Percentiles rank a stretch among this genome's conserved stretches.
Evolutionary conservation across 148 eudicot species (phyloP).

Genomic region (Camellia japonica): DNA sequence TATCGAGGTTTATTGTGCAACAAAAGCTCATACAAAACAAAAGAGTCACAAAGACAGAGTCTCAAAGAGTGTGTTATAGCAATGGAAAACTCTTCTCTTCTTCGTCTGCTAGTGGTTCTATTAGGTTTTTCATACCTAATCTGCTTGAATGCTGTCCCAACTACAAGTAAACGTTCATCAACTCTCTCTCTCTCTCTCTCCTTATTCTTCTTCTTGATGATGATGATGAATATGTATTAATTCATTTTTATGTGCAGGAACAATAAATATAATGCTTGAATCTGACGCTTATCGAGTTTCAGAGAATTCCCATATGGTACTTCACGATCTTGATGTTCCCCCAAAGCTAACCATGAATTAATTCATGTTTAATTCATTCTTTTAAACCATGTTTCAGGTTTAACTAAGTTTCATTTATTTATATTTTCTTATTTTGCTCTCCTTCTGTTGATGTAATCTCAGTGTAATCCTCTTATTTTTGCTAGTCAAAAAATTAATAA

Average conservation of each 20-base stretch:
- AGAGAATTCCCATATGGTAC: slow-evolving; percentile 24
- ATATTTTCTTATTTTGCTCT: no score
- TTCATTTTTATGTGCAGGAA: slow-evolving; percentile 32
- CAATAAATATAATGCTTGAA: slow-evolving; percentile 30
- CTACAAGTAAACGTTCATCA: slow-evolving; percentile 29
- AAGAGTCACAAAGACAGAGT: neutral
- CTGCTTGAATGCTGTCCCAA: slow-evolving; percentile 36
- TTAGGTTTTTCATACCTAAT: slow-evolving; percentile 29
- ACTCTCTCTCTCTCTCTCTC: neutral
- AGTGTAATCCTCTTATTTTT: no score
- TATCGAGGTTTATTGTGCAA: neutral
- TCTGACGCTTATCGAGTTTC: slow-evolving; percentile 20
- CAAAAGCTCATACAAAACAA: neutral
- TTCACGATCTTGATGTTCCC: no score
- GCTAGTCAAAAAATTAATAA: no score
- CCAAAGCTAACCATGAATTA: neutral
- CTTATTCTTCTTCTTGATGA: neutral
- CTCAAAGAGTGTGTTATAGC: slow-evolving; percentile 13
- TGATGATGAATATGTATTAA: no score
- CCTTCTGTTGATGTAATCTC: no score
- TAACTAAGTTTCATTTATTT: no score
- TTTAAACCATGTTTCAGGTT: no score
- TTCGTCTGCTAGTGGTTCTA: slow-evolving; percentile 19
- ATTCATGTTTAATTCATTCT: neutral
- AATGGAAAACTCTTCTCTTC: slow-evolving; percentile 21